A percentile compares a stretch with the other conserved stretches of the same genome.
phyloP scores from a whole-genome alignment of 805 yeast genomes.

The Kazachstania africana region DNA sequence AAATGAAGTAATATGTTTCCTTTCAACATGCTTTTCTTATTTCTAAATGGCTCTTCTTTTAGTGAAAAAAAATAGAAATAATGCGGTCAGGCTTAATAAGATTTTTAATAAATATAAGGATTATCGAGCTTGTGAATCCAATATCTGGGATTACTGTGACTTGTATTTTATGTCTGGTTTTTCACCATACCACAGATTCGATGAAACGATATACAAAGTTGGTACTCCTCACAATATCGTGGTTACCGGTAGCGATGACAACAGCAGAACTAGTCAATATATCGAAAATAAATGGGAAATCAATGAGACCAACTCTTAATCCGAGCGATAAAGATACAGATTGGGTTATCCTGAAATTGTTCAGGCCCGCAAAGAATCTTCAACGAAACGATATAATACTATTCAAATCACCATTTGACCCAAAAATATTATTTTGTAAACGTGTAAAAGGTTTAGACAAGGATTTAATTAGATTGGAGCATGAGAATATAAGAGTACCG shows the following conservation, averaged over 20 bases:
- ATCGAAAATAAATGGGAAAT: slow-evolving; percentile 63
- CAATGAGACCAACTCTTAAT: slow-evolving; percentile 86
- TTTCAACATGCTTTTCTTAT: too few species aligned
- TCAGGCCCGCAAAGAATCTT: background rate
- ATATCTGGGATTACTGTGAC: too few species aligned
- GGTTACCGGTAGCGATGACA: slow-evolving; percentile 74
- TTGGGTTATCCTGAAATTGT: slow-evolving; percentile 41
- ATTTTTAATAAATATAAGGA: too few species aligned
- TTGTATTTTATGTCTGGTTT: too few species aligned
- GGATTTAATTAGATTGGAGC: slow-evolving; percentile 29
- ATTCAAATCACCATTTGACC: slow-evolving; percentile 71
- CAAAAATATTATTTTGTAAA: slow-evolving; percentile 65
- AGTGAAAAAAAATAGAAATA: too few species aligned
- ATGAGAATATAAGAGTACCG: slow-evolving; percentile 42
- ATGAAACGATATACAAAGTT: too few species aligned
- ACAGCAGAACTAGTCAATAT: slow-evolving; percentile 61
- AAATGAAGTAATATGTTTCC: too few species aligned
- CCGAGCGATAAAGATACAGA: slow-evolving; percentile 46
- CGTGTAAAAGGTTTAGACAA: slow-evolving; percentile 69
- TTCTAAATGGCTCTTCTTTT: too few species aligned
- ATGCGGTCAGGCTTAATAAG: too few species aligned
- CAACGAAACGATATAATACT: slow-evolving; percentile 61
- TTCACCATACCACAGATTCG: too few species aligned
- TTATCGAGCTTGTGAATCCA: too few species aligned
- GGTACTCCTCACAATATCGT: too few species aligned